Base-by-base conservation (phyloP, 345 rosid genomes). In the Lumnitzera littorea region DNA sequence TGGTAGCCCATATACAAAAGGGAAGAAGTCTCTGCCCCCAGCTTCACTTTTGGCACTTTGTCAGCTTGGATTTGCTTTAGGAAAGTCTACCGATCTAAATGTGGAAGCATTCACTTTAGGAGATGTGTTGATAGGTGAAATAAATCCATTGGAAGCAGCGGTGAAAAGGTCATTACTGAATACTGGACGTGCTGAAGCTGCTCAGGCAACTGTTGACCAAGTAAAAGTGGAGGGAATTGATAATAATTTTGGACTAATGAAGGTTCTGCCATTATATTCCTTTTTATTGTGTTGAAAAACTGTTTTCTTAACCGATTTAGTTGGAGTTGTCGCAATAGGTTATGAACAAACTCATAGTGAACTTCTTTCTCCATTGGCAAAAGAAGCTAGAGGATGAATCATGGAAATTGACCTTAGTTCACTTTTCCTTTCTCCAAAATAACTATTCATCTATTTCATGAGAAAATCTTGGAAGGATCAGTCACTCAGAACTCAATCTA, bases 141-240 rank as follows among this genome's bases (percentile, higher is more conserved):
- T 72, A 56, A 87, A 83, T 81, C 88, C 95, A 36, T 70, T 89
- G 66, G 96, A 89, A 72, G 69, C 67, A 62, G 94, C 87, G 15
- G 84, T 92, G 70, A 87, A 82, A 76, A 80, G 78, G 80, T 84
- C 91, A 10, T 71, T 89, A 69, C 73, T 74, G 63, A 80, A 85
- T 73, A 79, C 84, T 20, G 88, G 80, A 63, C 85, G 80, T 61
- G 96, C 80, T 51, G 86, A 84, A 81, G 98, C 96, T 77, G 98
- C 98, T 56, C 94, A 82, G 69, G 98, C 92, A 41, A 85, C 98
- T 24, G 95, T 89, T 61, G 82, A 89, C 62, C 86, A 89, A 89
- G 98, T 89, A 64, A 92, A 92, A 68, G 96, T 92, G 64, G 96
- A 92, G 75, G 96, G 96, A 46, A 81, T 92, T 48, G 98, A 92